phyloP scores from a whole-genome alignment of 2,329 filamentous ascomycete genomes.

The Nothomitra cinnamomea region DNA sequence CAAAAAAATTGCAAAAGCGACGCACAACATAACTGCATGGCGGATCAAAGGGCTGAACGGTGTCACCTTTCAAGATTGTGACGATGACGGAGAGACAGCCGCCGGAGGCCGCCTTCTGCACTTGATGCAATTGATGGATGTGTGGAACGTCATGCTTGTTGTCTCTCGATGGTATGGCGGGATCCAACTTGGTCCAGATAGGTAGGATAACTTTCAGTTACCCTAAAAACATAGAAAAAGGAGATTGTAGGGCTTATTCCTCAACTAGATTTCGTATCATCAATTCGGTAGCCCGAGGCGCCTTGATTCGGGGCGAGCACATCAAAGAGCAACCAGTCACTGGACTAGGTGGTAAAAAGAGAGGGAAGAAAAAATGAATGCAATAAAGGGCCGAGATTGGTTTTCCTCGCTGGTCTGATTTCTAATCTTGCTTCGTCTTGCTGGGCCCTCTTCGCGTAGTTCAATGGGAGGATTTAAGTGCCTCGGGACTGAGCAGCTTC shows the following conservation, averaged over 20 bases:
- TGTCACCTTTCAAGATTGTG: conserved; percentile 66
- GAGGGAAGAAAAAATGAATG: conserved; percentile 7
- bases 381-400: neutral
- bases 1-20: conserved; percentile 68
- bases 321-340: conserved; percentile 36
- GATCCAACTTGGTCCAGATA: conserved; percentile 68
- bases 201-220: conserved; percentile 20
- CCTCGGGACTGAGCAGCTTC: too few relatives aligned
- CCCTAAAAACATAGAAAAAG: too few relatives aligned
- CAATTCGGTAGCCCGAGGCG: conserved; percentile 71
- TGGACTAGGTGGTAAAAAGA: conserved; percentile 19
- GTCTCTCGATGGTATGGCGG: conserved; percentile 95
- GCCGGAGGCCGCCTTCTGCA: conserved; percentile 74
- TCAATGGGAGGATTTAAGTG: too few relatives aligned
- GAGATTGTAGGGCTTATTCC: neutral
- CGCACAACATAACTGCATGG: conserved; percentile 94
- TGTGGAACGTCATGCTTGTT: conserved; percentile 85
- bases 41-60: conserved; percentile 45
- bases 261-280: conserved; percentile 55
- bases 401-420: neutral
- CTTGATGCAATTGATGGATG: conserved; percentile 84
- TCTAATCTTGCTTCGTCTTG: too few relatives aligned
- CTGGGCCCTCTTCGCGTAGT: too few relatives aligned
- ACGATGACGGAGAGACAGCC: conserved; percentile 91
- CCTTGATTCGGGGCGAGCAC: conserved; percentile 54